Evolutionary conservation across 371 early-diverging fungal genomes (phyloP).

Genomic region (Dichotomocladium elegans): DNA sequence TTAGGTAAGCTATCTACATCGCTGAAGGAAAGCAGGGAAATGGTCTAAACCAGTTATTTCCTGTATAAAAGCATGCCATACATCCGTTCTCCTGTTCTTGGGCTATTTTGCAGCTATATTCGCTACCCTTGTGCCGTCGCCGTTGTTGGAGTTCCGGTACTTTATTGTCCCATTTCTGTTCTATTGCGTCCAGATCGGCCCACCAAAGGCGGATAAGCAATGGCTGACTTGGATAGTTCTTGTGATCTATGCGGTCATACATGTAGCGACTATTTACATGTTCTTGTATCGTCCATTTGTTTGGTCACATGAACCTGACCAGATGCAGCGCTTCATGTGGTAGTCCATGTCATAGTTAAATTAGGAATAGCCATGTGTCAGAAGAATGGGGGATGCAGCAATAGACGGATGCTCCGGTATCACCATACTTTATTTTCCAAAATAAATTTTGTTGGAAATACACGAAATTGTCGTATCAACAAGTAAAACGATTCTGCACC

Average conservation of each 20-base stretch:
- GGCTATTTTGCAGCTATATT: conserved; percentile 45
- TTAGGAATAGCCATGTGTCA: neutral
- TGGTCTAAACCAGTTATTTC: neutral
- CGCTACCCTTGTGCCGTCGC: conserved; percentile 82
- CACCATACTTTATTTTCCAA: too few relatives aligned
- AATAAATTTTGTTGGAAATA: too few relatives aligned
- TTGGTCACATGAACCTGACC: conserved; percentile 67
- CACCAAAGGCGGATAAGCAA: conserved; percentile 9
- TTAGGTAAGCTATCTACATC: too few relatives aligned
- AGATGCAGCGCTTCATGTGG: conserved; percentile 90
- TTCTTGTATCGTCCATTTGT: conserved; percentile 72
- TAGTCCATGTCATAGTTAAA: conserved; percentile 31
- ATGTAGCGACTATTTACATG: conserved; percentile 59
- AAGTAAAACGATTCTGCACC: too few relatives aligned
- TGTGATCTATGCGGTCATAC: conserved; percentile 45
- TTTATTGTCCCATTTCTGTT: conserved; percentile 85
- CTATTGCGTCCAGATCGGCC: conserved; percentile 62
- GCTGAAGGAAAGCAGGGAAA: neutral
- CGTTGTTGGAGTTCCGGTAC: conserved; percentile 93
- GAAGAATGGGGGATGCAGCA: neutral
- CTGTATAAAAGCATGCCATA: conserved; percentile 23
- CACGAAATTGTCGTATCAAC: too few relatives aligned
- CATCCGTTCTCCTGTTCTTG: conserved; percentile 38
- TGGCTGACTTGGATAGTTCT: conserved; percentile 10
- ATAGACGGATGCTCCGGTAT: too few relatives aligned